These are phyloP conservation scores for Trametopsis cervina DNA, from an alignment of 768 basidiomycete species.

Conservation along the genomic window DNA sequence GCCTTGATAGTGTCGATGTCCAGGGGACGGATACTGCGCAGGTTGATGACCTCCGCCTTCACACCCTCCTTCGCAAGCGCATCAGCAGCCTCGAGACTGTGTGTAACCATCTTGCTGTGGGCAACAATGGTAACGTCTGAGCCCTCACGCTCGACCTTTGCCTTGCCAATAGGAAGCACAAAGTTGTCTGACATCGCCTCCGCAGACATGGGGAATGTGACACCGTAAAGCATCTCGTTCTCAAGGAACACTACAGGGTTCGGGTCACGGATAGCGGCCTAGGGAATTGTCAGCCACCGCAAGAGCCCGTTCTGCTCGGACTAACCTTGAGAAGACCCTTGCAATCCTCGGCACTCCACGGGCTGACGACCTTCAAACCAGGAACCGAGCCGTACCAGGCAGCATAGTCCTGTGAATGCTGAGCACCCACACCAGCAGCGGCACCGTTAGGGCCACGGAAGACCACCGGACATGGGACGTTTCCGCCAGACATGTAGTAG, in stretches of 20 bases:
- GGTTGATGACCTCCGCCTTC: constrained; percentile 97
- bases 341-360: constrained; percentile 99
- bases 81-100: constrained; percentile 92
- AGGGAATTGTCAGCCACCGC: not conserved
- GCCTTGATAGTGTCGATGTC: constrained; percentile 97
- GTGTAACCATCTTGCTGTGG: constrained; percentile 97
- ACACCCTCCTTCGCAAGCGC: constrained; percentile 91
- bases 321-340: constrained; percentile 92
- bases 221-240: constrained; percentile 98
- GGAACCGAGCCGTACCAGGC: constrained; percentile 93
- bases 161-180: constrained; percentile 94
- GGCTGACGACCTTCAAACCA: constrained; percentile 95
- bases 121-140: constrained; percentile 93
- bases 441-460: constrained; percentile 99
- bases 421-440: constrained; percentile 92
- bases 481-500: constrained; percentile 99
- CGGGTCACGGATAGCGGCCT: constrained; percentile 97
- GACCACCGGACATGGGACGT: constrained; percentile 96
- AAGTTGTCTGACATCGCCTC: constrained; percentile 96
- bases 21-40: constrained; percentile 90
- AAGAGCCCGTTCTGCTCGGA: not conserved
- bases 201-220: constrained; percentile 91
- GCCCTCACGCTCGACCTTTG: constrained; percentile 91
- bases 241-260: constrained; percentile 99
- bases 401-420: constrained; percentile 97